Percentiles rank a stretch among this genome's conserved stretches.
Evolutionary conservation across 2,329 filamentous ascomycete genomes (phyloP).

Genomic region (Didymella lethalis): DNA sequence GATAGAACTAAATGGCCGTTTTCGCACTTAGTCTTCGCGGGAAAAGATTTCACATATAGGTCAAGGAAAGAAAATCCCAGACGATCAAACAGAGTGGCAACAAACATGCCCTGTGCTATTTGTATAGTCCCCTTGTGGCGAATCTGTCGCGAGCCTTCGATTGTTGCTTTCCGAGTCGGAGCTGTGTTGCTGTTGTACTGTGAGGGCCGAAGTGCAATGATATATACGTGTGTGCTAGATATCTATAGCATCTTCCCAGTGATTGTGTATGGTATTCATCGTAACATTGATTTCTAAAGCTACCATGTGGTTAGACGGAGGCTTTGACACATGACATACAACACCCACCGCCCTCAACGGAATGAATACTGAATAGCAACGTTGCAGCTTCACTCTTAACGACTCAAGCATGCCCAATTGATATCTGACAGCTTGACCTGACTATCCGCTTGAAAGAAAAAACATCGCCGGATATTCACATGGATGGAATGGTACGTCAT

Average conservation of each 20-base stretch:
- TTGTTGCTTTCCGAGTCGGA: too few species aligned
- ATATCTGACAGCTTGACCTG: not conserved
- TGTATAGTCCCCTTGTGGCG: not conserved
- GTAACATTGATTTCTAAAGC: too few species aligned
- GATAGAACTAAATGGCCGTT: not conserved
- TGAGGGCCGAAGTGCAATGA: not conserved
- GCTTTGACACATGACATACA: not conserved
- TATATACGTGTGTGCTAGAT: not conserved
- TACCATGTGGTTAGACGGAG: not conserved
- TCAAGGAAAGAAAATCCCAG: not conserved
- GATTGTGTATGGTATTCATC: too few species aligned
- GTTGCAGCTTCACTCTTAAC: not conserved
- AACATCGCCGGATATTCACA: not conserved
- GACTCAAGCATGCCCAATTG: not conserved
- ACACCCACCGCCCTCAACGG: not conserved
- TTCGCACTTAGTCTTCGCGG: not conserved
- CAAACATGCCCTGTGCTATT: not conserved
- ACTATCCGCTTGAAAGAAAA: not conserved
- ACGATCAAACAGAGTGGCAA: too few species aligned
- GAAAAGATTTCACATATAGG: not conserved
- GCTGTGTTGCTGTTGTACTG: not conserved
- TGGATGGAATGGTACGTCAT: not conserved
- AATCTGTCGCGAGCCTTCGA: too few species aligned
- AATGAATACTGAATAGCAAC: not conserved
- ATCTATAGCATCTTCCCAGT: not conserved